Evolutionary conservation across 768 basidiomycete genomes (phyloP), one percentile per base, ranked within the genome.

Genomic region (Sarcodon sp.): DNA sequence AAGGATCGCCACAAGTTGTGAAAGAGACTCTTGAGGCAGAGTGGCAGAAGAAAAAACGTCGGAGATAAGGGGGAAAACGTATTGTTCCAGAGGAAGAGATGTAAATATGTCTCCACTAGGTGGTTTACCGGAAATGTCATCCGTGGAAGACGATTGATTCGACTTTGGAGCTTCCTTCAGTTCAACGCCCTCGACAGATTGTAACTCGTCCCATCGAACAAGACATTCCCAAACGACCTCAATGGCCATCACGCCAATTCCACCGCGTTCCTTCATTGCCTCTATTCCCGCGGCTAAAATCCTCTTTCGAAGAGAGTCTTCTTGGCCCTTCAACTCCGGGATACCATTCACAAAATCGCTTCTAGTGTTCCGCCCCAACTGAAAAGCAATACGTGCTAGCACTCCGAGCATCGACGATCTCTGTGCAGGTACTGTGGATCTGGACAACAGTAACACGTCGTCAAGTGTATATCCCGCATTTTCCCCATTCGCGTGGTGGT

Each of bases 381-480:
- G 60, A 18, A 66, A 66, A 4, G 75, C 68, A 44, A 92, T 75
- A 32, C 73, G 71, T 0, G 73, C 71, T 1, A 94, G 64, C 2
- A 93, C 69, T 6, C 77, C 75, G 13, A 94, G 66, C 83, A 93
- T 92, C 0, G 77, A 77, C 4, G 83, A 78, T 33, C 91, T 72
- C 59, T 97, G 92, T 5, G 85, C 82, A 10, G 81, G 79, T 0
- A 92, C 83, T 2, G 81, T 89, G 0, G 88, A 91, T 35, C 87
- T 69, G 3, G 80, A 77, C 7, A 93, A 71, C 36, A 86, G 65
- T 41, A 93, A 81, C 3, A 94, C 70, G 51, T 94, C 92, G 39
- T 88, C 81, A 1, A 94, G 66, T 0, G 88, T 92, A 63, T 96
- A 96, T 0, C 91, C 92, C 0, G 92, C 92, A 49, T 73, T 77